A percentile compares a stretch with the other conserved stretches of the same genome.
Conservation (phyloP, 2,329 filamentous ascomycete species). For the Drechmeria coniospora region DNA sequence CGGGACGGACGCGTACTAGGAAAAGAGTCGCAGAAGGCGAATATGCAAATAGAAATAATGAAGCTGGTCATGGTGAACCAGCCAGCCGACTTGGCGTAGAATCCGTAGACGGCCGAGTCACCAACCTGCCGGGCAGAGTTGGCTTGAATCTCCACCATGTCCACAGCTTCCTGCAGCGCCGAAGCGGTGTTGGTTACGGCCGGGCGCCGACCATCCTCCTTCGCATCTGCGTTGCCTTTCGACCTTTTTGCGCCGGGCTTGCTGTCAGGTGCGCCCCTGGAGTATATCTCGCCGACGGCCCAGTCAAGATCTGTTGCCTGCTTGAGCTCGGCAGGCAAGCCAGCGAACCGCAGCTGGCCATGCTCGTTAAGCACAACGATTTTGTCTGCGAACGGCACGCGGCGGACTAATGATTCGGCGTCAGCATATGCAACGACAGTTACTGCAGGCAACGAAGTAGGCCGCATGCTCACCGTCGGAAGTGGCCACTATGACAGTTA, state of each 20-base stretch:
- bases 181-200: neutral
- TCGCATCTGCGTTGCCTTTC: no score
- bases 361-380: conserved; percentile 1
- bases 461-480: conserved; percentile 3
- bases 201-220: no score
- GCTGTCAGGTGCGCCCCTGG: no score
- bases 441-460: neutral
- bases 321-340: neutral
- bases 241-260: no score
- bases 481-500: conserved; percentile 4
- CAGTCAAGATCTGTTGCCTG: neutral
- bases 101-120: conserved; percentile 7
- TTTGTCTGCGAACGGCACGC: conserved; percentile 1
- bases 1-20: conserved; percentile 6
- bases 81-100: conserved; percentile 12
- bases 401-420: neutral
- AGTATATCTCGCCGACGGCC: neutral
- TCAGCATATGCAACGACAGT: neutral
- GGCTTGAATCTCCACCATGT: neutral
- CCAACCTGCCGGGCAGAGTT: conserved; percentile 3
- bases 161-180: neutral
- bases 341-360: neutral
- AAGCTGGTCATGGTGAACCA: conserved; percentile 10
- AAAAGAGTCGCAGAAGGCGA: conserved; percentile 11
- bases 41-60: conserved; percentile 9